Percentiles rank a stretch among this genome's conserved stretches.
Evolutionary conservation across 2,329 filamentous ascomycete species (phyloP).

Genomic region (Fusarium decemcellulare): DNA sequence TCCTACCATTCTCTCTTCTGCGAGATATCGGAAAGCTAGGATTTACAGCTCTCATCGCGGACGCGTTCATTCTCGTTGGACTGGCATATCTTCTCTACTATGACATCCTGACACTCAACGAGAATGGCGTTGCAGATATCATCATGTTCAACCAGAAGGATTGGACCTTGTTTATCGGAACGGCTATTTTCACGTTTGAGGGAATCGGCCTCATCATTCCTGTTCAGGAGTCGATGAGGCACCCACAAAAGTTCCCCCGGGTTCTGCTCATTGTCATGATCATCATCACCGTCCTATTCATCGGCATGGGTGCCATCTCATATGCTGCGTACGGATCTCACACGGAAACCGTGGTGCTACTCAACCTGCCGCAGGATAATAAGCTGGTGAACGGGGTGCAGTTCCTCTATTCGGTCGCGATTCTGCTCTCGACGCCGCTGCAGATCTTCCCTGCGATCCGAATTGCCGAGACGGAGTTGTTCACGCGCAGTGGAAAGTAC

Average conservation of each 20-base stretch:
- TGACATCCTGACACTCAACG: conserved; percentile 86
- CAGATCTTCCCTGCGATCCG: conserved; percentile 98
- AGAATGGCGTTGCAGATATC: conserved; percentile 86
- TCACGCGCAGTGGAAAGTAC: conserved; percentile 95
- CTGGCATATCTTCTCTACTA: conserved; percentile 97
- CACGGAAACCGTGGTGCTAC: conserved; percentile 95
- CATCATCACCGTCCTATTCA: conserved; percentile 92
- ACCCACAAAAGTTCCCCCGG: conserved; percentile 89
- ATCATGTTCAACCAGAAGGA: conserved; percentile 89
- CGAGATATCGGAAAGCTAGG: conserved; percentile 98
- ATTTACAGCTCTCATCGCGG: conserved; percentile 92
- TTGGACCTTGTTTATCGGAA: conserved; percentile 99
- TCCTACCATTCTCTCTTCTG: conserved; percentile 93
- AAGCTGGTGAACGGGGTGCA: conserved; percentile 97
- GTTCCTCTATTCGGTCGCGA: conserved; percentile 98
- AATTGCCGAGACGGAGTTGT: conserved; percentile 94
- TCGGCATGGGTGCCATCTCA: conserved; percentile 90
- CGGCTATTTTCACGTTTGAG: conserved; percentile 98
- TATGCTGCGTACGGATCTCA: conserved; percentile 96
- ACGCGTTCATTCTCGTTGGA: conserved; percentile 93
- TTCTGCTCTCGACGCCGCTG: conserved; percentile 92
- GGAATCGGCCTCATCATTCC: conserved; percentile 98
- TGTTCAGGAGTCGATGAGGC: conserved; percentile 96
- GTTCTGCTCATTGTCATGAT: conserved; percentile 95
- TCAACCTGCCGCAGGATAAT: conserved; percentile 96